Conservation (phyloP, 192 early-diverging fungal genomes). For the Umbelopsis isabellina region DNA sequence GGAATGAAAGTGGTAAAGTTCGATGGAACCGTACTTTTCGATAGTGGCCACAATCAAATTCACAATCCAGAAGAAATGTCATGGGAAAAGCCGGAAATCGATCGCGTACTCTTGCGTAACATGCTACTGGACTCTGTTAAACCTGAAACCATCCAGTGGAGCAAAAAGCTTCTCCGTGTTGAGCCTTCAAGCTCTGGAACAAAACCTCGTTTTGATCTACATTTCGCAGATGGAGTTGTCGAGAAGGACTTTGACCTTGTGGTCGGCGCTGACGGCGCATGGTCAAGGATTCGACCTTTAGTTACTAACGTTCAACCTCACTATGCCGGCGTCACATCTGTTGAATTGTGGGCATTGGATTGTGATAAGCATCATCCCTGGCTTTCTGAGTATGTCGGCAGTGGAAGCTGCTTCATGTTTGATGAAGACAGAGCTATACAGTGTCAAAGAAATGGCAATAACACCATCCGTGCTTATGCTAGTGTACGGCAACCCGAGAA, state of each 20-base stretch:
- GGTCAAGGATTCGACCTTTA: slow-evolving; percentile 51
- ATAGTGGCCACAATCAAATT: neutral
- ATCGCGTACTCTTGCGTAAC: slow-evolving; percentile 46
- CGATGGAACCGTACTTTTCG: neutral
- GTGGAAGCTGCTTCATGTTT: slow-evolving; percentile 43
- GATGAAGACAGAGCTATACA: slow-evolving; percentile 34
- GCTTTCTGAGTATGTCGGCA: slow-evolving; percentile 33
- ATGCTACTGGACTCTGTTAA: slow-evolving; percentile 45
- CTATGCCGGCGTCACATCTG: slow-evolving; percentile 51
- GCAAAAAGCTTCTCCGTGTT: slow-evolving; percentile 22
- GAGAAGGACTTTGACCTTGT: slow-evolving; percentile 40
- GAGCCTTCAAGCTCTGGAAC: neutral
- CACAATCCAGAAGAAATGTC: neutral
- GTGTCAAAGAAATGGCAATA: slow-evolving; percentile 39
- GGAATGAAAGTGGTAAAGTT: slow-evolving; percentile 32
- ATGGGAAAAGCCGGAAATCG: slow-evolving; percentile 47
- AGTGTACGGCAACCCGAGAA: slow-evolving; percentile 36
- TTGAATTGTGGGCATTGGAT: slow-evolving; percentile 39
- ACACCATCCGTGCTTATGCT: slow-evolving; percentile 38
- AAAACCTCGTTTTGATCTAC: slow-evolving; percentile 11
- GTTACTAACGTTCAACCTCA: slow-evolving; percentile 38
- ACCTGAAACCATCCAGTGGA: slow-evolving; percentile 43
- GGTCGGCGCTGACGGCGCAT: slow-evolving; percentile 58
- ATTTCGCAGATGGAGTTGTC: slow-evolving; percentile 33
- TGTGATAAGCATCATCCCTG: slow-evolving; percentile 37